Evolutionary conservation across 352 stramenopile genomes (phyloP), one percentile per base, ranked within the genome.

Genomic region (Globisporangium rhizosaccharum): DNA sequence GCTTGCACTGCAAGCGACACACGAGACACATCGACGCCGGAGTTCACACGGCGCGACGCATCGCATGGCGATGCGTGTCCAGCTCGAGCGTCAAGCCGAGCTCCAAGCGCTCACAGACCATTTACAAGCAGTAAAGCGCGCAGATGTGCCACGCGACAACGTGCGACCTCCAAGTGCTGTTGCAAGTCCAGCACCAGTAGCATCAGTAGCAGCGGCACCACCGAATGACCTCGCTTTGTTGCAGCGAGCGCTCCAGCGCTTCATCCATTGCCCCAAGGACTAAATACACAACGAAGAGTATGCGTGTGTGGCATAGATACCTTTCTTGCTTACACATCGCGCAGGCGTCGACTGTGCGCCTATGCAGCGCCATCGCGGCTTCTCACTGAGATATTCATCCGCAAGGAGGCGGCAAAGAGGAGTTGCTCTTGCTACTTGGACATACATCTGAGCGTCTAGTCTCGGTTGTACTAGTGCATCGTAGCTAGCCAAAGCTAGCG

Each of bases 1-100:
- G 18, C 18, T 37, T 62, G 17, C 41, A 12, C 55, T 50, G 15
- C 45, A 67, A 45, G 39, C 3, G 39, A 14, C 11, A 10, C 54
- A 25, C n/a, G 25, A 53, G 20, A 36, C 58, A 10, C 57, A 55
- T 15, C 48, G 33, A 9, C 41, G 14, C n/a, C 28, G 25, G 12
- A 50, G 28, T 37, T 53, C 36, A 5, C 54, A 56, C 23, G 51
- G 30, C 9, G 49, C 50, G 36, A 60, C 8, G 6, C 63, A 70
- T 11, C 36, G 58, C 3, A 63, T 87, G 47, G 65, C 75, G 9
- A 61, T 66, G 3, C 66, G 74, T 59, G 76, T 87, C 11, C 68
- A 76, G 26, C 61, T 72, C 46, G 68, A 83, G 20, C 70, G 76
- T 23, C 70, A 76, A 42, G 53, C 68, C 12, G 74, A 87, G 47